Evolutionary conservation across 116 monocot species (phyloP).

Genomic region (Zostera marina): DNA sequence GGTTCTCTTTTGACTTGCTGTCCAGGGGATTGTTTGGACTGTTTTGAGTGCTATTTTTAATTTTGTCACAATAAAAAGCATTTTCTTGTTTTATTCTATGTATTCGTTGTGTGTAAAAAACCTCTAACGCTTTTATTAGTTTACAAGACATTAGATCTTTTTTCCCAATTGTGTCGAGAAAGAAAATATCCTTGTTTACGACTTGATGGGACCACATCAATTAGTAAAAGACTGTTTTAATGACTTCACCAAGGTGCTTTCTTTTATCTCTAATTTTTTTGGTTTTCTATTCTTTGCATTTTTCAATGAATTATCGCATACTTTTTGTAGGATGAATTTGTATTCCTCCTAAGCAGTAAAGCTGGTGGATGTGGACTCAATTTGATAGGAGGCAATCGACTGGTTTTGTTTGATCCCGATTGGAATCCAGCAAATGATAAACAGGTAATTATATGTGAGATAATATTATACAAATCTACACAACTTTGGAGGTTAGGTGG

Average conservation of each 20-base stretch:
- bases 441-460: constrained; percentile 35
- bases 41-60: too few species aligned
- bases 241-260: constrained; percentile 58
- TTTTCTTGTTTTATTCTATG: not conserved
- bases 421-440: constrained; percentile 99
- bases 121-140: not conserved
- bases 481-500: not conserved
- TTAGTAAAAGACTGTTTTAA: constrained; percentile 93
- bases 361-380: constrained; percentile 99
- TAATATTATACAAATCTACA: not conserved
- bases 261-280: not conserved
- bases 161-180: constrained; percentile 94
- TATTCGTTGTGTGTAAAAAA: not conserved
- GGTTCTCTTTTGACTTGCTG: too few species aligned
- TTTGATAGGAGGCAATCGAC: constrained; percentile 92
- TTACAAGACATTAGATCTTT: constrained; percentile 77
- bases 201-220: constrained; percentile 93
- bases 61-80: not conserved
- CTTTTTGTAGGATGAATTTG: constrained; percentile 83
- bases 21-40: too few species aligned
- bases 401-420: constrained; percentile 98
- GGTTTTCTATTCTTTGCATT: constrained; percentile 3
- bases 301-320: not conserved
- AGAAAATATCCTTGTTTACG: constrained; percentile 86
- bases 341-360: constrained; percentile 96